Evolutionary conservation across 495 filamentous ascomycete species (phyloP).

Genomic region (Xylaria longipes): DNA sequence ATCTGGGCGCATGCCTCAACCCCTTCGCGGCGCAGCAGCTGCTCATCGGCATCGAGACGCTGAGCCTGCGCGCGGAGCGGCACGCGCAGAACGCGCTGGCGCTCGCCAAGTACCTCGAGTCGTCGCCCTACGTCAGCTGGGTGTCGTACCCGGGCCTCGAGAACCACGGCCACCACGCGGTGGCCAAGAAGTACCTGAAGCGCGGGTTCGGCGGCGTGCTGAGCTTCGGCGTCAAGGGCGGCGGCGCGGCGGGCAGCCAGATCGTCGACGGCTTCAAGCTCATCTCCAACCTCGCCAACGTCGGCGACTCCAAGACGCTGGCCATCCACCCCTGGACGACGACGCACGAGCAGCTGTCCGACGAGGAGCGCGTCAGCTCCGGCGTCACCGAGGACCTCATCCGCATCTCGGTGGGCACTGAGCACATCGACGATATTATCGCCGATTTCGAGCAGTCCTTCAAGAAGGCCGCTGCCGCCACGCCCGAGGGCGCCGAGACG

Average conservation of each 20-base stretch:
- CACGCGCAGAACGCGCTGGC: slow-evolving; percentile 86
- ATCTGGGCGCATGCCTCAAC: slow-evolving; percentile 84
- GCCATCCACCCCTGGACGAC: slow-evolving; percentile 97
- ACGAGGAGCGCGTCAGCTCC: slow-evolving; percentile 79
- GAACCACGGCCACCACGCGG: slow-evolving; percentile 77
- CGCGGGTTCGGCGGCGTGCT: slow-evolving; percentile 92
- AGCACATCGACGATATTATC: slow-evolving; percentile 99
- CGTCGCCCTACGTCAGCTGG: slow-evolving; percentile 85
- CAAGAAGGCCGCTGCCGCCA: slow-evolving; percentile 53
- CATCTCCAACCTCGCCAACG: slow-evolving; percentile 88
- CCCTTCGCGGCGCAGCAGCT: slow-evolving; percentile 97
- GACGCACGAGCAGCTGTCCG: slow-evolving; percentile 91
- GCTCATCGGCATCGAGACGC: slow-evolving; percentile 86
- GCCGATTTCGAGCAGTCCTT: slow-evolving; percentile 95
- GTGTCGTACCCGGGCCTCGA: slow-evolving; percentile 92
- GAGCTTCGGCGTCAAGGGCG: slow-evolving; percentile 92
- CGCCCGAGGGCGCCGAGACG: slow-evolving; percentile 34
- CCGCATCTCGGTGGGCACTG: slow-evolving; percentile 94
- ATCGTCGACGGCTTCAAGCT: slow-evolving; percentile 95
- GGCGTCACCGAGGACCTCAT: slow-evolving; percentile 94
- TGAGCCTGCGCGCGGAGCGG: slow-evolving; percentile 83
- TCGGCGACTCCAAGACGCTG: slow-evolving; percentile 84
- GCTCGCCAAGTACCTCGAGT: slow-evolving; percentile 84
- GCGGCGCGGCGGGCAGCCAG: slow-evolving; percentile 77
- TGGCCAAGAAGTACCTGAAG: slow-evolving; percentile 88